phyloP scores from a whole-genome alignment of 306 rosid species.

The Fagus crenata region DNA sequence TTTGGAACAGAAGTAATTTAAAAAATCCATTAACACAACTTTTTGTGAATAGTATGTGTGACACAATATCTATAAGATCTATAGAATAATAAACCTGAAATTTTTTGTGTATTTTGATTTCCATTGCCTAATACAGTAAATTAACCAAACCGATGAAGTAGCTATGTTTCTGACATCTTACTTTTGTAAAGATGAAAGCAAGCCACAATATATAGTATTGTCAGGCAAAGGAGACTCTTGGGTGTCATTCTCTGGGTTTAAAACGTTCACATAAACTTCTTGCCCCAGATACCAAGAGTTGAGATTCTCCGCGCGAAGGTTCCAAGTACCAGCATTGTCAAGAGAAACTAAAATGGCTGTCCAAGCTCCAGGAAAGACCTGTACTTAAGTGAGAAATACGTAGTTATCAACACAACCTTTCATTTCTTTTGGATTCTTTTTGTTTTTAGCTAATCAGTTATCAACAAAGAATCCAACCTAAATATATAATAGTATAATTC shows the following conservation, averaged over 20 bases:
- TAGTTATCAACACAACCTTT: conserved; percentile 1
- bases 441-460: not conserved
- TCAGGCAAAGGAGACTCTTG: conserved; percentile 56
- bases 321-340: conserved; percentile 91
- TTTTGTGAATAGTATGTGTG: conserved; percentile 4
- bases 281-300: conserved; percentile 90
- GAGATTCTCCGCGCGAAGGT: conserved; percentile 83
- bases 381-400: conserved; percentile 17
- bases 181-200: conserved; percentile 84
- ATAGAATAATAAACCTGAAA: not conserved
- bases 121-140: not conserved
- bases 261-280: conserved; percentile 69
- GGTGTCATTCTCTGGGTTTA: conserved; percentile 62
- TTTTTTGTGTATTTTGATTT: not conserved
- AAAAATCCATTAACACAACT: too few relatives aligned
- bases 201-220: conserved; percentile 76
- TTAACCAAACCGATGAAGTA: not conserved
- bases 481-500: not conserved
- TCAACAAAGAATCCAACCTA: not conserved
- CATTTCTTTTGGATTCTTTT: not conserved
- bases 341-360: conserved; percentile 86
- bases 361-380: conserved; percentile 98
- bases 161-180: conserved; percentile 38
- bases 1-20: conserved; percentile 1
- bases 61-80: not conserved